Evolutionary conservation across 2,329 filamentous ascomycete species (phyloP).

Genomic region (Pestalotiopsis sp.): DNA sequence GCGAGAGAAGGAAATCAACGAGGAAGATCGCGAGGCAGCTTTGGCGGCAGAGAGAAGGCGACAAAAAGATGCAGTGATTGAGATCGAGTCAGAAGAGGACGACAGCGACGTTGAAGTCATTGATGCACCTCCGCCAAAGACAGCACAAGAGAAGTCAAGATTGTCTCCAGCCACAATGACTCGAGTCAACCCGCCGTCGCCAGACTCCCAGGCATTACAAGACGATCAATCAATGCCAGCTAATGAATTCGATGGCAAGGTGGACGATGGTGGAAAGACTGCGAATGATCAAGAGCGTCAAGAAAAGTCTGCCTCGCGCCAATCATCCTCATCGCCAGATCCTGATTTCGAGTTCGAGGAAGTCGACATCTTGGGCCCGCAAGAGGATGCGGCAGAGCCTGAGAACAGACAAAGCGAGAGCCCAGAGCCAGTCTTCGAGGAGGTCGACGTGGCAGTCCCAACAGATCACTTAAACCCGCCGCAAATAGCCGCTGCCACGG

Average conservation of each 20-base stretch:
- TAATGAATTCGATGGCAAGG: neutral
- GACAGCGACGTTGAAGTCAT: conserved; percentile 61
- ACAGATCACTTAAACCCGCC: conserved; percentile 19
- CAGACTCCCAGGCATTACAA: conserved; percentile 3
- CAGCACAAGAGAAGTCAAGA: conserved; percentile 15
- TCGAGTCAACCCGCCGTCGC: conserved; percentile 20
- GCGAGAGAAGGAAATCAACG: conserved; percentile 62
- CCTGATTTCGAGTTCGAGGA: conserved; percentile 40
- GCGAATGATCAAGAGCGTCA: neutral
- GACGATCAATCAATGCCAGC: conserved; percentile 4
- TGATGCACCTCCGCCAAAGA: conserved; percentile 46
- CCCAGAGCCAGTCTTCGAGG: conserved; percentile 38
- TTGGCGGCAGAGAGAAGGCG: conserved; percentile 53
- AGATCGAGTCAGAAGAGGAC: conserved; percentile 64
- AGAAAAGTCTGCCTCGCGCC: neutral
- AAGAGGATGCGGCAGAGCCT: conserved; percentile 18
- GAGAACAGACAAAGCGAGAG: conserved; percentile 18
- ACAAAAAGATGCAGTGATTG: conserved; percentile 54
- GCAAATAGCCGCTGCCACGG: conserved; percentile 9
- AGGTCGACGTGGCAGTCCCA: conserved; percentile 31
- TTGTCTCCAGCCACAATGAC: conserved; percentile 23
- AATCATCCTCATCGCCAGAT: conserved; percentile 30
- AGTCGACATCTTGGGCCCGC: conserved; percentile 29
- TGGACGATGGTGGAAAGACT: neutral
- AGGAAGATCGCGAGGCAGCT: conserved; percentile 60